A percentile compares a stretch with the other conserved stretches of the same genome.
Conservation (phyloP, 306 rosid genomes). For the Inga oerstediana region DNA sequence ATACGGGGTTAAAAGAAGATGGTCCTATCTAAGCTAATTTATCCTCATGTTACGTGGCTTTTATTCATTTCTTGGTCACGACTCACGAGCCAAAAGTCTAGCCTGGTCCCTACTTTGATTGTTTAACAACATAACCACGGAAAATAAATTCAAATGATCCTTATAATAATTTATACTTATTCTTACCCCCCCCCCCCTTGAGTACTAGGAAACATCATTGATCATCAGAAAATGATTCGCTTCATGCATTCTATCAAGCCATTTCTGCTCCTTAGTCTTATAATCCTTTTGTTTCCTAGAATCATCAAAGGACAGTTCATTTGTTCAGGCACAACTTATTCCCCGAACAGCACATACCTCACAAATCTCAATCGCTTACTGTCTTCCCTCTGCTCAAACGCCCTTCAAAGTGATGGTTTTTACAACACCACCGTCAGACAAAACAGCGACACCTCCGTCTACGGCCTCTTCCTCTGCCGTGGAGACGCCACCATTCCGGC, state of each 20-base stretch:
- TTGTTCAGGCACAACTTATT: not conserved
- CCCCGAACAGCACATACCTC: constrained; percentile 31
- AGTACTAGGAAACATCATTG: not conserved
- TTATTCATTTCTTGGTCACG: too few species aligned
- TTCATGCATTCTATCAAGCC: not conserved
- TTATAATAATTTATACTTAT: too few species aligned
- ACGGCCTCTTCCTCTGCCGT: constrained; percentile 33
- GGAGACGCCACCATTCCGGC: not conserved
- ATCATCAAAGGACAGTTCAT: not conserved
- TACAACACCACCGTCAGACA: constrained; percentile 17
- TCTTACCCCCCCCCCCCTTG: too few species aligned
- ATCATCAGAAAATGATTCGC: not conserved
- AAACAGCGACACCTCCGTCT: constrained; percentile 10
- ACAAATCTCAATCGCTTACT: constrained; percentile 36
- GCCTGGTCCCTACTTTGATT: too few species aligned
- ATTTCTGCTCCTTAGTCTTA: not conserved
- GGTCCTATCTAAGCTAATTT: too few species aligned
- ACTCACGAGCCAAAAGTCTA: too few species aligned
- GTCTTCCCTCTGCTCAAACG: constrained; percentile 14
- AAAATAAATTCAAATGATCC: too few species aligned
- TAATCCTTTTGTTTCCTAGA: not conserved
- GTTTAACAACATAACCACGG: too few species aligned
- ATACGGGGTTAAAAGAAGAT: too few species aligned
- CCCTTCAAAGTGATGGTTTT: not conserved
- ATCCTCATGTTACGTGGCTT: too few species aligned